These are phyloP conservation scores for Leucosporidium yakuticum DNA, from an alignment of 768 basidiomycete genomes.

Conservation along the genomic window DNA sequence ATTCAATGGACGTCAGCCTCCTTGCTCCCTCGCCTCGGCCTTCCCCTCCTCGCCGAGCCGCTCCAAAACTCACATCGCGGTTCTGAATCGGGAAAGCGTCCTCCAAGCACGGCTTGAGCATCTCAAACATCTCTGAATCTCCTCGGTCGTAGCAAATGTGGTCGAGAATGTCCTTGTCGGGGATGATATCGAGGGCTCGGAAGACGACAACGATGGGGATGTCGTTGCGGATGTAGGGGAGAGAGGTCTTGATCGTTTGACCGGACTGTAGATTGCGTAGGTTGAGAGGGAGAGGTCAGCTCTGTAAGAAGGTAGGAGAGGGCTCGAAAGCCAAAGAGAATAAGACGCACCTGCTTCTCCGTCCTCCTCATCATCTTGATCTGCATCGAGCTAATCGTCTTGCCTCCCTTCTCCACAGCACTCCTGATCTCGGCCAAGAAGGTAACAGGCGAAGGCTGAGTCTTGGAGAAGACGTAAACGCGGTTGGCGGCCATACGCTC, in stretches of 20 bases:
- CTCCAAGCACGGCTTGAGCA: constrained; percentile 97
- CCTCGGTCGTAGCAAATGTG: constrained; percentile 98
- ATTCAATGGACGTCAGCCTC: neutral
- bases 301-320: neutral
- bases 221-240: constrained; percentile 96
- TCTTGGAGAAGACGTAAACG: constrained; percentile 98
- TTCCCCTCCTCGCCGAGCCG: neutral
- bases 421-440: constrained; percentile 96
- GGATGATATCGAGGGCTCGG: constrained; percentile 92
- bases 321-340: neutral
- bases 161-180: constrained; percentile 93
- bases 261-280: constrained; percentile 28
- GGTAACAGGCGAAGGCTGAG: constrained; percentile 88
- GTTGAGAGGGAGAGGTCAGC: too few relatives aligned
- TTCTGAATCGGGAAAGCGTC: constrained; percentile 98
- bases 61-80: constrained; percentile 60
- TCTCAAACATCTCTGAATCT: constrained; percentile 91
- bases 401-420: constrained; percentile 95
- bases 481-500: constrained; percentile 99
- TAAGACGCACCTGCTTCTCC: constrained; percentile 50
- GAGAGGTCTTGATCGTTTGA: constrained; percentile 90
- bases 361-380: constrained; percentile 73
- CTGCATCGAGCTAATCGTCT: constrained; percentile 95
- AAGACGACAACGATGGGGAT: constrained; percentile 99
- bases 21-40: neutral